Percentiles rank a stretch among this genome's conserved stretches.
Evolutionary conservation across 2,329 filamentous ascomycete species (phyloP).

Genomic region (Phialophora verrucosa): DNA sequence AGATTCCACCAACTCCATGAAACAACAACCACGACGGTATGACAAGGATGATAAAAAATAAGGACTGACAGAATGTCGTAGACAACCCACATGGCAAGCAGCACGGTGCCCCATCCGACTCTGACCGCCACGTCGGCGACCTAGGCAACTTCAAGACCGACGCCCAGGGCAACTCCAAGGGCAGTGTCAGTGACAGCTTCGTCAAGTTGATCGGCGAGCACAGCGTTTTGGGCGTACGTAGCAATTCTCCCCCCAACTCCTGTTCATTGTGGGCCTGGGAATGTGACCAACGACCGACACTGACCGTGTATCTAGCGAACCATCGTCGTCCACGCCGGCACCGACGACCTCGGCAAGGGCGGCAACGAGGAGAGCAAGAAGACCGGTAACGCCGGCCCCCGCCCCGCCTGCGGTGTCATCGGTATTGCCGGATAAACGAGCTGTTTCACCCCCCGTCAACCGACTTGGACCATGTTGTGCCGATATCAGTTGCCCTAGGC

Average conservation of each 20-base stretch:
- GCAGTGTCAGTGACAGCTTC: constrained; percentile 76
- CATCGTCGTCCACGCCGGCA: constrained; percentile 91
- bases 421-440: constrained; percentile 67
- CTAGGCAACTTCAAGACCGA: constrained; percentile 97
- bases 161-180: constrained; percentile 85
- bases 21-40: not conserved
- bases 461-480: not conserved
- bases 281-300: not conserved
- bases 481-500: no score
- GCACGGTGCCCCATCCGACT: constrained; percentile 85
- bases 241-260: not conserved
- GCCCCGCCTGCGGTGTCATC: constrained; percentile 96
- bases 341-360: constrained; percentile 94
- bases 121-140: constrained; percentile 92
- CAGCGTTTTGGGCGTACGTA: constrained; percentile 87
- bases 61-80: constrained; percentile 47
- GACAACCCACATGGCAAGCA: constrained; percentile 95
- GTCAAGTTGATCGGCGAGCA: constrained; percentile 96
- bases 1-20: no score
- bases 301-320: constrained; percentile 69
- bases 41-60: constrained; percentile 2
- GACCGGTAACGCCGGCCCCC: constrained; percentile 92
- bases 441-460: not conserved
- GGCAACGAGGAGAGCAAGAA: constrained; percentile 94
- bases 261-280: not conserved